A percentile compares a stretch with the other conserved stretches of the same genome.
Conservation (phyloP, 2,329 filamentous ascomycete genomes). For the Verticillium zaregamsianum region DNA sequence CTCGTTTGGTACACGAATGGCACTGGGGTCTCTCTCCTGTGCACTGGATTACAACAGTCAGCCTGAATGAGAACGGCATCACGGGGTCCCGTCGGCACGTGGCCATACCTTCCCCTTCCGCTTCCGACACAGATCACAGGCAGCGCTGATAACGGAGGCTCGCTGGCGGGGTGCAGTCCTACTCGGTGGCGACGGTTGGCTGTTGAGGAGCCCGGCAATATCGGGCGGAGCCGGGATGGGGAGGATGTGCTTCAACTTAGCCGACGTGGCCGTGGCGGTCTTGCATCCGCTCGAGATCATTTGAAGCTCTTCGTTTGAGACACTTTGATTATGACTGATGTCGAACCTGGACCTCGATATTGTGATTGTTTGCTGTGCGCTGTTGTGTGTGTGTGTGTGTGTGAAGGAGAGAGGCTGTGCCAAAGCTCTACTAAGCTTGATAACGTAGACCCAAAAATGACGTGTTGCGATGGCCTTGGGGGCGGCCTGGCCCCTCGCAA, state of each 20-base stretch:
- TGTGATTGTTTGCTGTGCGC: neutral
- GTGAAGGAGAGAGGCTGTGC: neutral
- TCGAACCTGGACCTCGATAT: no score
- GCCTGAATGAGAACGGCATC: neutral
- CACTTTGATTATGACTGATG: no score
- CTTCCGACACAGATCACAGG: neutral
- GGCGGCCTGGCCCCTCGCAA: neutral
- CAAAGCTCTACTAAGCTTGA: neutral
- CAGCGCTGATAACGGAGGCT: neutral
- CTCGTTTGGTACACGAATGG: neutral
- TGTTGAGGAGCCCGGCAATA: neutral
- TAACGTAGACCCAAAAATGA: neutral
- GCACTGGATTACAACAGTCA: neutral
- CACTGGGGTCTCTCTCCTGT: neutral
- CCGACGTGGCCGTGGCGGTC: neutral
- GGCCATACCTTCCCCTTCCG: neutral
- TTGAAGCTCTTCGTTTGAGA: no score
- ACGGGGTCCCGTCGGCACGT: neutral
- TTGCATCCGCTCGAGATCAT: no score
- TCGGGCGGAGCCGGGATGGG: neutral
- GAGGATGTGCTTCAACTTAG: neutral
- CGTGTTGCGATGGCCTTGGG: neutral
- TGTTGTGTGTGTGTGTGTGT: neutral
- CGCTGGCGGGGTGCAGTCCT: neutral
- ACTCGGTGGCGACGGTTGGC: no score